These are phyloP conservation scores for Penicillium sp. DNA, from an alignment of 2,329 filamentous ascomycete species.

Conservation along the genomic window DNA sequence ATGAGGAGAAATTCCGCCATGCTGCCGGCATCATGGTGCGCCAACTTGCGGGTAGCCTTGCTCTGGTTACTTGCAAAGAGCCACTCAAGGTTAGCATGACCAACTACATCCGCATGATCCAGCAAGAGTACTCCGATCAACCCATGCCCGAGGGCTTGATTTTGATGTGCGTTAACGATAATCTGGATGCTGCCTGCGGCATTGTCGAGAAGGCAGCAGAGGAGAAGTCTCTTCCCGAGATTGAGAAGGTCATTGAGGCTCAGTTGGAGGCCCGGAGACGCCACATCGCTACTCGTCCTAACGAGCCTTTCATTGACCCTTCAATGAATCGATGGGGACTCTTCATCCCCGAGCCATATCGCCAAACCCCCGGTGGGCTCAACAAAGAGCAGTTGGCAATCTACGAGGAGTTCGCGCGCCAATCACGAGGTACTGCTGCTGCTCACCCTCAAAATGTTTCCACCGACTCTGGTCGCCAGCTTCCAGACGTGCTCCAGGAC, in stretches of 20 bases:
- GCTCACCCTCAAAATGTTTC: slow-evolving; percentile 60
- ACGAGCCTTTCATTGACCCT: slow-evolving; percentile 82
- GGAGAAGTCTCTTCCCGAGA: slow-evolving; percentile 88
- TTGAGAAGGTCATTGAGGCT: slow-evolving; percentile 86
- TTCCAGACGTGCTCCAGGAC: slow-evolving; percentile 67
- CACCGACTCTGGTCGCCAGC: slow-evolving; percentile 63
- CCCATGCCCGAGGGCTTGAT: slow-evolving; percentile 92
- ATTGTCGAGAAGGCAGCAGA: slow-evolving; percentile 96
- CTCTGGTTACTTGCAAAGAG: slow-evolving; percentile 97
- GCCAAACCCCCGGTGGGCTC: slow-evolving; percentile 78
- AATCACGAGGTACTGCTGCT: slow-evolving; percentile 68
- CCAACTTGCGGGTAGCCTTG: slow-evolving; percentile 88
- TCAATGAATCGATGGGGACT: slow-evolving; percentile 87
- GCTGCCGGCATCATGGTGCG: slow-evolving; percentile 94
- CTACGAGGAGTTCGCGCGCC: slow-evolving; percentile 93
- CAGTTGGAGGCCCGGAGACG: slow-evolving; percentile 78
- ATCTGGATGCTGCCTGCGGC: slow-evolving; percentile 88
- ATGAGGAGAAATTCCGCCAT: slow-evolving; percentile 82
- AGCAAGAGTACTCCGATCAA: slow-evolving; percentile 65
- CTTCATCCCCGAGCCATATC: slow-evolving; percentile 92
- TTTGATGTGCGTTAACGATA: slow-evolving; percentile 98
- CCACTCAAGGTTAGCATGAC: slow-evolving; percentile 94
- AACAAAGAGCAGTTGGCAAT: slow-evolving; percentile 93
- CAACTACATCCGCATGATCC: slow-evolving; percentile 91
- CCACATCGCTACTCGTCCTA: slow-evolving; percentile 74